phyloP scores from a whole-genome alignment of 139 green algal species.

The Pedinophyceae sp. region DNA sequence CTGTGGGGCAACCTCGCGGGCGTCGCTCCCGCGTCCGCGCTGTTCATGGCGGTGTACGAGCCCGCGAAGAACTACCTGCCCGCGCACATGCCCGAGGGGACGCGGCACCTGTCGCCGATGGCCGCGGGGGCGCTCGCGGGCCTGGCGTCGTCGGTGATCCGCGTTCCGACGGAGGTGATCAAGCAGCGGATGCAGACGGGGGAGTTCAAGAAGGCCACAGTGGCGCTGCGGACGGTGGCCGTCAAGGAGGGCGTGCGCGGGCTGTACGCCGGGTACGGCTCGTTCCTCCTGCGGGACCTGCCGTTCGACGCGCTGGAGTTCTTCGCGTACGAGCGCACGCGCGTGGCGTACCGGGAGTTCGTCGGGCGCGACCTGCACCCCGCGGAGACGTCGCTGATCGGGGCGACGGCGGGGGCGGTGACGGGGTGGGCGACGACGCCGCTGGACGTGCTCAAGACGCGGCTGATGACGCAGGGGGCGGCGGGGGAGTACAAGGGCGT shows the following conservation, averaged over 20 bases:
- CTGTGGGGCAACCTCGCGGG: constrained; percentile 54
- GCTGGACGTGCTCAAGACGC: constrained; percentile 85
- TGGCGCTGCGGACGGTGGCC: constrained; percentile 54
- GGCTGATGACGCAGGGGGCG: constrained; percentile 75
- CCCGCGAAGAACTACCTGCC: constrained; percentile 44
- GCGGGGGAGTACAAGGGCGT: constrained; percentile 18
- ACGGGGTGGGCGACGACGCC: constrained; percentile 71
- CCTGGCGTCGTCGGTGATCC: constrained; percentile 58
- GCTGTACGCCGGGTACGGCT: constrained; percentile 86
- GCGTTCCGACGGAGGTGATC: constrained; percentile 93
- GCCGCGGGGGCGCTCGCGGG: constrained; percentile 48
- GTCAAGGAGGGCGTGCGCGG: constrained; percentile 54
- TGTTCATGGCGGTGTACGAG: constrained; percentile 93
- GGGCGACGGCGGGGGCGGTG: constrained; percentile 35
- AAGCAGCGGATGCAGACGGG: constrained; percentile 76
- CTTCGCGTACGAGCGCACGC: constrained; percentile 66
- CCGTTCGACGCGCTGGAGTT: constrained; percentile 99
- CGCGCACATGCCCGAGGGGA: background rate
- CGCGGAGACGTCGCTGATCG: constrained; percentile 42
- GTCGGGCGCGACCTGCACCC: constrained; percentile 3
- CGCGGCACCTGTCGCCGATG: constrained; percentile 15
- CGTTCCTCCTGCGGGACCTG: constrained; percentile 94
- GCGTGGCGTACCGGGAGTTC: background rate
- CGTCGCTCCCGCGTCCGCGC: constrained; percentile 71
- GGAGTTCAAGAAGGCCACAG: constrained; percentile 38